These are phyloP conservation scores for Fusarium albosuccineum DNA, from an alignment of 2,329 filamentous ascomycete species.

Conservation along the genomic window DNA sequence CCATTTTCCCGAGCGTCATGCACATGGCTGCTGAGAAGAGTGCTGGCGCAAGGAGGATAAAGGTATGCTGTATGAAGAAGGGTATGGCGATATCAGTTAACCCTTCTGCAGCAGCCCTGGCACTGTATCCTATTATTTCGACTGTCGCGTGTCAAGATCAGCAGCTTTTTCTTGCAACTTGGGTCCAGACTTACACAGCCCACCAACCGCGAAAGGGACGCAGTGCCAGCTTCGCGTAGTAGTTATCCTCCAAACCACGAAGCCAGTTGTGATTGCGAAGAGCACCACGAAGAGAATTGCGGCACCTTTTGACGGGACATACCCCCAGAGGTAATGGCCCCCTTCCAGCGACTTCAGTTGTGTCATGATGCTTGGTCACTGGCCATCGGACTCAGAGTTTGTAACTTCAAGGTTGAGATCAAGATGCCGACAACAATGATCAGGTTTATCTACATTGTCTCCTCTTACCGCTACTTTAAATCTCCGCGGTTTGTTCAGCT, in stretches of 20 bases:
- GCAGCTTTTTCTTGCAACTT: background rate
- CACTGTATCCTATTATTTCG: constrained; percentile 57
- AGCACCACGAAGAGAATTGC: constrained; percentile 1
- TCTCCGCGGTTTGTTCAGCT: background rate
- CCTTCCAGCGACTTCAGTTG: background rate
- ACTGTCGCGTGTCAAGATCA: background rate
- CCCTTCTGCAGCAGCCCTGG: constrained; percentile 47
- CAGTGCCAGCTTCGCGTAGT: constrained; percentile 44
- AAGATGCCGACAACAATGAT: background rate
- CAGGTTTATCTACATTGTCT: background rate
- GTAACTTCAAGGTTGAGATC: background rate
- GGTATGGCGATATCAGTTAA: constrained; percentile 50
- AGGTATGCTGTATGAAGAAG: constrained; percentile 58
- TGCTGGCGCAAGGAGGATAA: constrained; percentile 60
- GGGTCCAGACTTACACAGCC: constrained; percentile 56
- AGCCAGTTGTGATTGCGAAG: background rate
- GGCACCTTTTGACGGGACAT: background rate
- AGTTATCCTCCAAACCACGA: background rate
- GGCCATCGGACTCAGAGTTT: background rate
- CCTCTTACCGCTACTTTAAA: background rate
- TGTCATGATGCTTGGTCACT: background rate
- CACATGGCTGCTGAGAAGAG: constrained; percentile 65
- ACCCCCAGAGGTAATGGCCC: background rate
- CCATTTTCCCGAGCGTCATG: constrained; percentile 62
- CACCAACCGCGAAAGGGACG: constrained; percentile 62